phyloP scores from a whole-genome alignment of 2,329 filamentous ascomycete species.

The Alternaria tenuissima region DNA sequence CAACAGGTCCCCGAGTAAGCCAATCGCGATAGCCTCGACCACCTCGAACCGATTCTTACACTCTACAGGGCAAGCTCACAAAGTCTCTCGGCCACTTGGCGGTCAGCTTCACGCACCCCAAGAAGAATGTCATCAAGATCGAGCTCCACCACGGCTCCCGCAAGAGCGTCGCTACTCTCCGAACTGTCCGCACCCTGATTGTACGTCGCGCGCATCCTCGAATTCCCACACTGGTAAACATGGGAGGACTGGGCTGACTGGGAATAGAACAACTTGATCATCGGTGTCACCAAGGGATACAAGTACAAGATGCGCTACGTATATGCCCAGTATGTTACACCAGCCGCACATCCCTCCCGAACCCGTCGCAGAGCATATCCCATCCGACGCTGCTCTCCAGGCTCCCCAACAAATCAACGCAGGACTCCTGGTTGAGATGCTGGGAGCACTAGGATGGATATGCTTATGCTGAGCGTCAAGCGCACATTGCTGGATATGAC shows the following conservation, averaged over 20 bases:
- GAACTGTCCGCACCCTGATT: constrained; percentile 97
- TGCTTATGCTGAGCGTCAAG: background rate
- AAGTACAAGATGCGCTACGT: constrained; percentile 99
- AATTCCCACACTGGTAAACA: constrained; percentile 1
- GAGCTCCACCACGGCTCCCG: constrained; percentile 98
- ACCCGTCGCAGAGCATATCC: background rate
- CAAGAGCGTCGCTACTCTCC: constrained; percentile 97
- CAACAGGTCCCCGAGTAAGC: constrained; percentile 45
- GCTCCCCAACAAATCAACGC: background rate
- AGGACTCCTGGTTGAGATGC: background rate
- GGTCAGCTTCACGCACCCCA: constrained; percentile 91
- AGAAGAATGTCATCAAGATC: constrained; percentile 89
- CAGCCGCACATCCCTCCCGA: background rate
- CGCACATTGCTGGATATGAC: constrained; percentile 10
- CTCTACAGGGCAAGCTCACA: constrained; percentile 79
- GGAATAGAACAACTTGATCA: constrained; percentile 84
- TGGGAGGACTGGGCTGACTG: constrained; percentile 30
- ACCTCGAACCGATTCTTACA: constrained; percentile 29
- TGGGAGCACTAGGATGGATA: constrained; percentile 1
- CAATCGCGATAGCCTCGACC: constrained; percentile 11
- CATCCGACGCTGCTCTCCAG: constrained; percentile 5
- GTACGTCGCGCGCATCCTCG: constrained; percentile 35
- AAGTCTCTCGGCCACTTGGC: constrained; percentile 98
- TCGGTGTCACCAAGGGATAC: constrained; percentile 98
- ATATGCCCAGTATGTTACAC: constrained; percentile 76